Evolutionary conservation across 2,329 filamentous ascomycete species (phyloP).

Genomic region (Pseudogymnoascus sp.): DNA sequence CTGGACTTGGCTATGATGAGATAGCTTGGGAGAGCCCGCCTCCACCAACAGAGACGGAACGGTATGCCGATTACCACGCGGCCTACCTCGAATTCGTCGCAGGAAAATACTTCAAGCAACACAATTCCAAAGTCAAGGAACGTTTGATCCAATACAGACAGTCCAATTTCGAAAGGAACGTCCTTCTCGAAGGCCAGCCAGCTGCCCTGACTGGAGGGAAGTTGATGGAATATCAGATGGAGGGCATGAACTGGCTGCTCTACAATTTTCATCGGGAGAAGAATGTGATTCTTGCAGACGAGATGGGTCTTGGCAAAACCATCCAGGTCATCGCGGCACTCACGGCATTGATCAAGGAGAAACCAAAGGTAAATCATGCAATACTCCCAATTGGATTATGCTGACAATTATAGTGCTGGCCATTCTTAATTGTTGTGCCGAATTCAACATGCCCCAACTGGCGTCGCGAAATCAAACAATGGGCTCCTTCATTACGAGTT

Average conservation of each 20-base stretch:
- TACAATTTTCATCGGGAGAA: slow-evolving; percentile 77
- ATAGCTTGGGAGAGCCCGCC: slow-evolving; percentile 84
- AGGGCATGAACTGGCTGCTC: slow-evolving; percentile 91
- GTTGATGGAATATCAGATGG: slow-evolving; percentile 87
- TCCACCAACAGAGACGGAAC: slow-evolving; percentile 48
- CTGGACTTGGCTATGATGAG: slow-evolving; percentile 85
- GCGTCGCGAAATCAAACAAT: slow-evolving; percentile 91
- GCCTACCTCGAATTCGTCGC: slow-evolving; percentile 84
- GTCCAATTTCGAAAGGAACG: slow-evolving; percentile 55
- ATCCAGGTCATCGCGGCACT: slow-evolving; percentile 85
- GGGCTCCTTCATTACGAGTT: slow-evolving; percentile 77
- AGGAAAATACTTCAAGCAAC: slow-evolving; percentile 61
- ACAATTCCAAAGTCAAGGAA: slow-evolving; percentile 52
- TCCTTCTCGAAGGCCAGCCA: slow-evolving; percentile 67
- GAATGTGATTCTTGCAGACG: slow-evolving; percentile 88
- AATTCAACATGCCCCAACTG: slow-evolving; percentile 97
- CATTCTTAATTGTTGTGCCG: slow-evolving; percentile 86
- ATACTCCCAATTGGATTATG: slow-evolving; percentile 36
- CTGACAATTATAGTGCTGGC: slow-evolving; percentile 56
- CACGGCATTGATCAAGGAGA: slow-evolving; percentile 60
- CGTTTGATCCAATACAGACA: slow-evolving; percentile 62
- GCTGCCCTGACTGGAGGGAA: slow-evolving; percentile 66
- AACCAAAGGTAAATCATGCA: slow-evolving; percentile 33
- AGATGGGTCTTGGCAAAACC: slow-evolving; percentile 97
- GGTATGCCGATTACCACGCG: slow-evolving; percentile 71